phyloP scores from a whole-genome alignment of 805 yeast genomes.

The Zygosaccharomyces kombuchaensis region DNA sequence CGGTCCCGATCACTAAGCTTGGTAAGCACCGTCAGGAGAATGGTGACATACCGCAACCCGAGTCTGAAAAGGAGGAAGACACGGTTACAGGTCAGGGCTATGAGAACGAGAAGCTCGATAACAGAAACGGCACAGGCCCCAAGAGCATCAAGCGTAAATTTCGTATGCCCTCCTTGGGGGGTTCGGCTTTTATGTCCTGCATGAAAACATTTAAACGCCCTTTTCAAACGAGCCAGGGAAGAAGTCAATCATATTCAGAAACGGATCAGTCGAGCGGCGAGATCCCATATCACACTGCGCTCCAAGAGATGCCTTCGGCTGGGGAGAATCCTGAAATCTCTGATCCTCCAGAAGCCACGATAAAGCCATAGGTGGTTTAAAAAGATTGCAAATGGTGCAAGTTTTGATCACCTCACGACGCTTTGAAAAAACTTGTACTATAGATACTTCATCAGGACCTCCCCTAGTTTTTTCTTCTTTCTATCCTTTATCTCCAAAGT shows the following conservation, averaged over 20 bases:
- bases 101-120: not conserved
- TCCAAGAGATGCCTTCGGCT: not conserved
- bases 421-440: not conserved
- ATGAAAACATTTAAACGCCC: not conserved
- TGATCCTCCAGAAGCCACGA: not conserved
- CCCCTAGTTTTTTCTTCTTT: not conserved
- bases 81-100: not conserved
- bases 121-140: not conserved
- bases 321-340: not conserved
- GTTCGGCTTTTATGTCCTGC: not conserved
- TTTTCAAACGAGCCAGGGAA: not conserved
- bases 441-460: not conserved
- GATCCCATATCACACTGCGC: not conserved
- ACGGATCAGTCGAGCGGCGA: not conserved
- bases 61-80: slow-evolving; percentile 2
- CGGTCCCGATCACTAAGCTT: slow-evolving; percentile 26
- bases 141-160: not conserved
- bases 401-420: not conserved
- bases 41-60: slow-evolving; percentile 1
- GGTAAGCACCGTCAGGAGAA: not conserved
- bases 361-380: not conserved
- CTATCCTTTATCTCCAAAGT: not conserved
- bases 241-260: not conserved
- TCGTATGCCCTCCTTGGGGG: slow-evolving; percentile 1
- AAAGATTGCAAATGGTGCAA: not conserved